Percentiles rank a stretch among this genome's conserved stretches.
These are phyloP conservation scores for Aspergillus nomiae DNA, from an alignment of 2,329 filamentous ascomycete genomes.

Conservation along the genomic window DNA sequence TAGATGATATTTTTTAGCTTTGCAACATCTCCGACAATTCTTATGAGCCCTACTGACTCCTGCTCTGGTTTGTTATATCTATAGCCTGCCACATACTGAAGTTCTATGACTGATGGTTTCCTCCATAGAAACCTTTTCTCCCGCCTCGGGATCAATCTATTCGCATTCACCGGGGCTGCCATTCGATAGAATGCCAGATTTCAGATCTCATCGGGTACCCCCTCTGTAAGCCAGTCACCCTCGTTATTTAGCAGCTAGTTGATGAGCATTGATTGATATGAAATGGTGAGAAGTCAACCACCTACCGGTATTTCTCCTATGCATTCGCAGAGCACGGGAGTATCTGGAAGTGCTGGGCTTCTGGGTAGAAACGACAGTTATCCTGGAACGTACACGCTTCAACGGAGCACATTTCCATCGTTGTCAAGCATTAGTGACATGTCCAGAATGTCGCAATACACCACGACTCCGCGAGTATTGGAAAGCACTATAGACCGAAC, in stretches of 20 bases:
- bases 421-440: slow-evolving; percentile 36
- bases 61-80: slow-evolving; percentile 51
- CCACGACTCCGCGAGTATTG: slow-evolving; percentile 33
- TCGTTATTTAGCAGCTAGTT: background rate
- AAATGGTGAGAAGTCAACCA: slow-evolving; percentile 42
- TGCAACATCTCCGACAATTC: slow-evolving; percentile 51
- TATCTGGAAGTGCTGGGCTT: slow-evolving; percentile 31
- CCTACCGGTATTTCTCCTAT: slow-evolving; percentile 49
- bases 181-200: slow-evolving; percentile 43
- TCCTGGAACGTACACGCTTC: slow-evolving; percentile 35
- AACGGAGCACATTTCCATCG: slow-evolving; percentile 34
- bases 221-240: slow-evolving; percentile 38
- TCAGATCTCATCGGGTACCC: slow-evolving; percentile 37
- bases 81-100: background rate
- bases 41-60: slow-evolving; percentile 55
- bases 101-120: slow-evolving; percentile 22
- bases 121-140: slow-evolving; percentile 35
- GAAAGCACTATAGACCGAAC: slow-evolving; percentile 34
- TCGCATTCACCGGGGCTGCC: slow-evolving; percentile 35
- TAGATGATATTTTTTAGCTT: slow-evolving; percentile 47
- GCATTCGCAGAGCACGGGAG: slow-evolving; percentile 31
- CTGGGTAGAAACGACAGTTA: slow-evolving; percentile 45
- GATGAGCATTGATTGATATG: slow-evolving; percentile 17
- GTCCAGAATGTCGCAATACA: slow-evolving; percentile 36
- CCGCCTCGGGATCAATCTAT: slow-evolving; percentile 35